These are phyloP conservation scores for Batrachochytrium dendrobatidis DNA, from an alignment of 371 early-diverging fungal genomes.

Conservation along the genomic window DNA sequence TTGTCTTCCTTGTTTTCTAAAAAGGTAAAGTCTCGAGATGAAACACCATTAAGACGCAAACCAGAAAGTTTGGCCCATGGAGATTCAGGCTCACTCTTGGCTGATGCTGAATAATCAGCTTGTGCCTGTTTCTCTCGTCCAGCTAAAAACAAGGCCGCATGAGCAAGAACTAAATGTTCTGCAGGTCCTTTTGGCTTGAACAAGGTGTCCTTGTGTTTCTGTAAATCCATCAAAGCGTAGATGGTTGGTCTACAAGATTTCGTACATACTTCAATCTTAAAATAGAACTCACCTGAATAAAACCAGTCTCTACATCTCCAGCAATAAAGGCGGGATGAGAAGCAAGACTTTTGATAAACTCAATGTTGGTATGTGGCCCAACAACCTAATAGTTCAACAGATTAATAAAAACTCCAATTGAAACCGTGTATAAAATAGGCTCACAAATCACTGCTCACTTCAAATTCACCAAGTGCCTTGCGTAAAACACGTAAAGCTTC, in stretches of 20 bases:
- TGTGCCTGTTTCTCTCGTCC: not conserved
- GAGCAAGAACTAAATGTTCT: constrained; percentile 45
- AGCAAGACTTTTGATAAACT: constrained; percentile 73
- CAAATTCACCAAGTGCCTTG: constrained; percentile 73
- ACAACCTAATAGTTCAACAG: constrained; percentile 48
- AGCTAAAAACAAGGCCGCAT: constrained; percentile 59
- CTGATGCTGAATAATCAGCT: not conserved
- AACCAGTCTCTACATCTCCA: constrained; percentile 91
- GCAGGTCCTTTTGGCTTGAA: constrained; percentile 49
- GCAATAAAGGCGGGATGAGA: constrained; percentile 75
- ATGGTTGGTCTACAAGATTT: not conserved
- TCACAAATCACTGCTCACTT: constrained; percentile 28
- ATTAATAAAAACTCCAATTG: not conserved
- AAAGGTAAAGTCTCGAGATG: constrained; percentile 10
- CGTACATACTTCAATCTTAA: constrained; percentile 10
- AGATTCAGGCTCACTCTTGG: not conserved
- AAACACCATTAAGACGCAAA: constrained; percentile 23
- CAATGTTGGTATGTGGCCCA: constrained; percentile 88
- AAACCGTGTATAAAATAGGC: too few relatives aligned
- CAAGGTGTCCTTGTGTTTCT: constrained; percentile 61
- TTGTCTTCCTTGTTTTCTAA: constrained; percentile 11
- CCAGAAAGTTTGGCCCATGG: constrained; percentile 21
- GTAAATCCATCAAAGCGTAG: not conserved
- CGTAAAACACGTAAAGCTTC: constrained; percentile 76
- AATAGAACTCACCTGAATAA: constrained; percentile 58